Conservation (phyloP, 2,329 filamentous ascomycete genomes). For the Xylaria sp. region DNA sequence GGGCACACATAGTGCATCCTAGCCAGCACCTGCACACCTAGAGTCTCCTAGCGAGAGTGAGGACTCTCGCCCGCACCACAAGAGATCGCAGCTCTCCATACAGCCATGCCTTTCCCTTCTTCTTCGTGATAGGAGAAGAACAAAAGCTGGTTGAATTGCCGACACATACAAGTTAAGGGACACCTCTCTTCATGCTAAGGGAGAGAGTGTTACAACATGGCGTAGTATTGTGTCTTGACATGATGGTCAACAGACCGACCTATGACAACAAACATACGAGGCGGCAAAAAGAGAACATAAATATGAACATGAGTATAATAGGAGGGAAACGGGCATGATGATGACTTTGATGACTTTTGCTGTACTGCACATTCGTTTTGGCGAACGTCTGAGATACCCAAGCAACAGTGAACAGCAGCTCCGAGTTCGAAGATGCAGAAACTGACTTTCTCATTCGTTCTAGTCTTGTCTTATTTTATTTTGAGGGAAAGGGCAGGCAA, state of each 20-base stretch:
- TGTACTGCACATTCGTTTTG: constrained; percentile 18
- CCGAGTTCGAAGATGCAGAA: constrained; percentile 20
- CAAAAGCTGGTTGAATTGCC: background rate
- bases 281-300: background rate
- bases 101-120: background rate
- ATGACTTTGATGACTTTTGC: background rate
- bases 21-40: constrained; percentile 2
- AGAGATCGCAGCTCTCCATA: constrained; percentile 4
- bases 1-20: constrained; percentile 4
- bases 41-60: constrained; percentile 3
- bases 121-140: constrained; percentile 7
- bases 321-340: constrained; percentile 10
- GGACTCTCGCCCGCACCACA: background rate
- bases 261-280: background rate
- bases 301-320: constrained; percentile 1
- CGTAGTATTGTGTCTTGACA: background rate
- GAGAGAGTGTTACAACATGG: background rate
- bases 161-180: background rate
- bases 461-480: background rate
- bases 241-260: background rate
- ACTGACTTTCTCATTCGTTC: constrained; percentile 11
- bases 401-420: constrained; percentile 9
- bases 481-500: background rate
- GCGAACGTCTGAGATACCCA: constrained; percentile 29
- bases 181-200: background rate